Evolutionary conservation across 176 grass and related monocot species (phyloP), one percentile per base, ranked within the genome.

Genomic region (Zoysia pacifica): DNA sequence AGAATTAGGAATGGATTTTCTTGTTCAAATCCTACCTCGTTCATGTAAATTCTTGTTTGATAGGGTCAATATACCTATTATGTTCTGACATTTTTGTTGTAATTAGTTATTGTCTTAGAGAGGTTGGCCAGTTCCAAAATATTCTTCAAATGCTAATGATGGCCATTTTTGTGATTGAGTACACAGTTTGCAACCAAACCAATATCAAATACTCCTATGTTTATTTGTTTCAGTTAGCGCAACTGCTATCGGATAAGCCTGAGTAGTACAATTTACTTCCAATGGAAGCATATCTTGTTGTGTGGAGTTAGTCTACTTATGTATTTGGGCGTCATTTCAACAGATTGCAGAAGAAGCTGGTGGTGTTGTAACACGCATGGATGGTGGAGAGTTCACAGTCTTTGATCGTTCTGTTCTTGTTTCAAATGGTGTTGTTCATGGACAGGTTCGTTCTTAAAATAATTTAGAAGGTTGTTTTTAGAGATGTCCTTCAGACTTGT

Each of bases 331-430:
- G 20, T 53, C 51, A 79, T 48, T 54, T 18, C 40, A 81, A 70
- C 78, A 98, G 95, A 94, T 98, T 83, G 92, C 93, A 70, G 95
- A 98, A 92, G 92, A 94, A 89, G 90, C 95, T 72, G 95, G 95
- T 78, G 95, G 95, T 12, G 81, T 75, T 51, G 95, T 98, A 43
- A 79, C 92, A 69, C 74, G 92, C 82, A 91, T 98, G 90, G 95
- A 98, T 85, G 92, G 95, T 74, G 92, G 88, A 76, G 63, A 87
- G 72, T 98, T 89, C 79, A 98, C 92, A 7, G 92, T 98, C 41
- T 98, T 98, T 69, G 95, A 98, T 86, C 92, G 95, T 42, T 98
- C 95, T 48, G 90, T 98, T 75, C 69, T 98, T 80, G 95, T 94
- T 48, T 98, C 92, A 69, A 98, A 93, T 76, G 92, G 92, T 5